Conservation (phyloP, 2,329 filamentous ascomycete genomes). For the Cercospora zeae-maydis region DNA sequence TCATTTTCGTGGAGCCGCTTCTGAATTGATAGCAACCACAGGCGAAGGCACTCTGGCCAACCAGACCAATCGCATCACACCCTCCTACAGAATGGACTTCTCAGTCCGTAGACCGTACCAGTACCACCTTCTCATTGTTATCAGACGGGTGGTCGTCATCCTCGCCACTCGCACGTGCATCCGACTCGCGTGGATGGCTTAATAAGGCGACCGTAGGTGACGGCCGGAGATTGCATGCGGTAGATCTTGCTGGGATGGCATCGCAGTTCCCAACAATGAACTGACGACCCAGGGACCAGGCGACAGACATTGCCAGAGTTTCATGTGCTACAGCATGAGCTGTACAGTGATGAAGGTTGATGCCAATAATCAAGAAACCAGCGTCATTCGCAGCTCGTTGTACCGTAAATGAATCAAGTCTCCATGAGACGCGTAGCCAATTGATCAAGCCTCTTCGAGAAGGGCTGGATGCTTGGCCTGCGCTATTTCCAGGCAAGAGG, state of each 20-base stretch:
- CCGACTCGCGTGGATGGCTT: constrained; percentile 3
- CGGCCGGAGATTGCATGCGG: constrained; percentile 10
- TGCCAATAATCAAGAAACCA: neutral
- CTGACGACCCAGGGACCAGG: neutral
- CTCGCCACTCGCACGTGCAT: neutral
- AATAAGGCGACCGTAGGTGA: neutral
- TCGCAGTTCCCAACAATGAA: constrained; percentile 2
- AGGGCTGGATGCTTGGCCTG: constrained; percentile 6
- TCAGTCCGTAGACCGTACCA: neutral
- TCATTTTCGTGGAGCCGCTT: neutral
- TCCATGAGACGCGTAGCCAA: neutral
- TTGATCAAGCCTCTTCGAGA: constrained; percentile 7
- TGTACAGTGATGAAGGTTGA: neutral
- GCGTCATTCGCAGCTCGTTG: neutral
- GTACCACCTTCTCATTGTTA: neutral
- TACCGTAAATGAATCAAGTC: neutral
- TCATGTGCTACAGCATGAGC: neutral
- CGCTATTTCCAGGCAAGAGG: constrained; percentile 5
- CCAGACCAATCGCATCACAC: neutral
- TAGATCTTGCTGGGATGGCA: constrained; percentile 2
- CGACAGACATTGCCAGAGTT: constrained; percentile 1
- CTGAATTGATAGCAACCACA: neutral
- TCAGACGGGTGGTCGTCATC: constrained; percentile 1
- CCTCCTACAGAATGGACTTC: neutral
- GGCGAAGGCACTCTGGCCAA: neutral